Evolutionary conservation across 495 filamentous ascomycete genomes (phyloP).

Genomic region (Penicillium herquei): DNA sequence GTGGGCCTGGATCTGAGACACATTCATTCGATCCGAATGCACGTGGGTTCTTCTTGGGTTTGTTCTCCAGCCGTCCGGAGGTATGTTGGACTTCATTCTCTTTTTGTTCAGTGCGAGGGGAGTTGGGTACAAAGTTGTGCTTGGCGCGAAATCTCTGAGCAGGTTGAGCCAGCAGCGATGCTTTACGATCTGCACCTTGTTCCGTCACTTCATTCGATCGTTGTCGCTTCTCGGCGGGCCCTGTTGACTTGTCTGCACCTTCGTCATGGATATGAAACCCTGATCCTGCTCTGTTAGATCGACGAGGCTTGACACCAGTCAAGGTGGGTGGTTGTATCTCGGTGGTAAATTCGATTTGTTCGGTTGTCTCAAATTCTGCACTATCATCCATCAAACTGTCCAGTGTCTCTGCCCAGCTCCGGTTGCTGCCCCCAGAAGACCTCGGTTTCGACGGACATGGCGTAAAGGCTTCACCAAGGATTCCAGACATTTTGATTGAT

Average conservation of each 20-base stretch:
- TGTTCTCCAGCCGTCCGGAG: neutral
- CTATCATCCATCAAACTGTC: constrained; percentile 25
- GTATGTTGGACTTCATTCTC: constrained; percentile 8
- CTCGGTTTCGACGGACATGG: constrained; percentile 29
- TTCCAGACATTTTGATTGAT: constrained; percentile 24
- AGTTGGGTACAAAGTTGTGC: constrained; percentile 26
- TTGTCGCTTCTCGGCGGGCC: constrained; percentile 15
- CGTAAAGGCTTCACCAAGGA: constrained; percentile 25
- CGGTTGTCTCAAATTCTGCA: constrained; percentile 27
- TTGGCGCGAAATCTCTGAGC: constrained; percentile 42
- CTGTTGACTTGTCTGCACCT: constrained; percentile 10
- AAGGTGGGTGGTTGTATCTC: constrained; percentile 31
- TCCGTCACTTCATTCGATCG: constrained; percentile 10
- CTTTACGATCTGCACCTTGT: constrained; percentile 22
- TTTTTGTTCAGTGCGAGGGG: constrained; percentile 9
- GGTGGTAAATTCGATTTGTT: constrained; percentile 38
- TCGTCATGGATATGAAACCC: constrained; percentile 40
- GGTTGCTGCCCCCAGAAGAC: constrained; percentile 15
- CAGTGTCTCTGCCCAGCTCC: constrained; percentile 20
- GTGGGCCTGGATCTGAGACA: constrained; percentile 15
- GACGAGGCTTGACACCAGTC: constrained; percentile 31
- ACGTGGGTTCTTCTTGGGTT: constrained; percentile 9
- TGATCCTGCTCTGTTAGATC: constrained; percentile 23
- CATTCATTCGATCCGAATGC: neutral
- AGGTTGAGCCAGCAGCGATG: constrained; percentile 40